Base-by-base conservation (phyloP, 2,329 filamentous ascomycete species). In the Aspergillus sp. region DNA sequence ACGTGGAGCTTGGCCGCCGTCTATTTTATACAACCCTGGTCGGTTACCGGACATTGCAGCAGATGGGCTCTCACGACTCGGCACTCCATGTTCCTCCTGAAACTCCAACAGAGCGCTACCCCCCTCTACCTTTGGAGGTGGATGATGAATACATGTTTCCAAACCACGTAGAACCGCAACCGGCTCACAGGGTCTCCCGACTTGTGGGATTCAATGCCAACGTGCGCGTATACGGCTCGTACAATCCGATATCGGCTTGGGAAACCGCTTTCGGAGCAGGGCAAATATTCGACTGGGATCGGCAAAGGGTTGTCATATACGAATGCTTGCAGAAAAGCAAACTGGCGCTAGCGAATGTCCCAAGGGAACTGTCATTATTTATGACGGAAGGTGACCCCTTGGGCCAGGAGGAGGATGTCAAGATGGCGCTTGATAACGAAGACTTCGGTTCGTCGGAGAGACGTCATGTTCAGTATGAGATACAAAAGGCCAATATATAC, bases 401-500 rank as follows among this genome's bases (percentile, higher is more conserved):
- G 4, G 40, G 40, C 21, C 44, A 41, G 12, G 47, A 51, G 9
- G 50, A 52, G 50, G 57, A 41, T 76, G 77, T n/a, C 73, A 82
- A 55, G 76, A 81, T 62, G 85, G 84, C 63, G 81, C 78, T 51
- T 80, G 83, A 2, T 79, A 21, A 83, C 1, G 63, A 67, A 39
- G 68, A 69, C 15, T 62, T 65, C 11, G 62, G 64, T 9, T 40
- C 64, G 15, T 65, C 62, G 19, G 65, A 70, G 50, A 68, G 68
- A 27, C 72, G 71, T 11, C 63, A 67, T 5, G 77, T 92, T 4
- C 90, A 95, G 69, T 91, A 88, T 64, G 92, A 96, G 74, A 95
- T 96, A 31, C 91, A 96, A 71, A 96, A 96, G 71, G 90, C 91
- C 6, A 96, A 96, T 71, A 90, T 96, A 40, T 91, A 93, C 69